Conservation (phyloP, 164 flowering plant genomes). For the Dillenia turbinata region DNA sequence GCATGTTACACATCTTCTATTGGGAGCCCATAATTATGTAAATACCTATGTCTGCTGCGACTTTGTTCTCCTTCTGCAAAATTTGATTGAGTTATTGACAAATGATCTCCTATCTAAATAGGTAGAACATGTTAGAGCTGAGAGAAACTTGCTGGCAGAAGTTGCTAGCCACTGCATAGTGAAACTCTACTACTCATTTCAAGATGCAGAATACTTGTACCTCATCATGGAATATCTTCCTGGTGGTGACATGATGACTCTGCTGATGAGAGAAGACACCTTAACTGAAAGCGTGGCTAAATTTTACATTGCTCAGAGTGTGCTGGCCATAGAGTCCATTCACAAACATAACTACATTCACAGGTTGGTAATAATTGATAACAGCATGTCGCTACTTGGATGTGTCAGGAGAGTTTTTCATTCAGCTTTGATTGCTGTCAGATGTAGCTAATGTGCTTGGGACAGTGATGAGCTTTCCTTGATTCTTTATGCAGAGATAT, state of each 20-base stretch:
- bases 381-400: background rate
- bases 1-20: too few relatives aligned
- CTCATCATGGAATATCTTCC: constrained; percentile 58
- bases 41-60: too few relatives aligned
- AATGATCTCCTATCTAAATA: constrained; percentile 10
- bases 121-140: constrained; percentile 65
- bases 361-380: constrained; percentile 24
- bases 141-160: constrained; percentile 54
- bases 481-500: constrained; percentile 36
- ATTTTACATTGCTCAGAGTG: constrained; percentile 54
- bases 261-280: constrained; percentile 48
- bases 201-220: constrained; percentile 47
- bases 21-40: too few relatives aligned
- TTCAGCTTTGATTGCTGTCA: too few relatives aligned
- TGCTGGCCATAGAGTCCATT: constrained; percentile 51
- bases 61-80: background rate
- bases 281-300: constrained; percentile 39
- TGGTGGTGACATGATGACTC: constrained; percentile 61
- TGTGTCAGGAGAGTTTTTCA: background rate
- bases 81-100: background rate
- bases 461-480: too few relatives aligned
- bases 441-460: too few relatives aligned
- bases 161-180: constrained; percentile 58
- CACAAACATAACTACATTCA: constrained; percentile 55
- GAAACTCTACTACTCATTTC: constrained; percentile 52